Conservation (phyloP, 2,329 filamentous ascomycete genomes). For the Claviceps citrina region DNA sequence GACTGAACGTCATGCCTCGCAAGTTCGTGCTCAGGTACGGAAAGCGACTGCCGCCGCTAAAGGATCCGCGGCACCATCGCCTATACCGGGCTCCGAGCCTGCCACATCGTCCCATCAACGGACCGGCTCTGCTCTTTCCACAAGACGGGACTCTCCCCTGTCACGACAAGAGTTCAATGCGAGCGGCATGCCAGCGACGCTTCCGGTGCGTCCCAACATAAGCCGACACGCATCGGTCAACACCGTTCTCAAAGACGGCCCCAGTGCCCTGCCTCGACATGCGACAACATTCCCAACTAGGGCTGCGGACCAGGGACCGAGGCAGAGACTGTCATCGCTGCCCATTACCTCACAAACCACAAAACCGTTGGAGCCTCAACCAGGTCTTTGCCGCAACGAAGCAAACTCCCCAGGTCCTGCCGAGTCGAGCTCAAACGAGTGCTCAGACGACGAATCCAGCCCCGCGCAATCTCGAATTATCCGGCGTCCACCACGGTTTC, state of each 20-base stretch:
- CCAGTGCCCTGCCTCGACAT: slow-evolving; percentile 14
- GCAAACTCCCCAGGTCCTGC: slow-evolving; percentile 21
- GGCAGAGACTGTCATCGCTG: slow-evolving; percentile 30
- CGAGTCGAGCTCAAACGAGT: slow-evolving; percentile 24
- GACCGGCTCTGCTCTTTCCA: slow-evolving; percentile 38
- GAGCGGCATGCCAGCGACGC: slow-evolving; percentile 28
- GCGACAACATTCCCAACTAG: slow-evolving; percentile 11
- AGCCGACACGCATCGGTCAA: slow-evolving; percentile 34
- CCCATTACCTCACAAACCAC: slow-evolving; percentile 19
- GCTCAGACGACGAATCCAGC: slow-evolving; percentile 34
- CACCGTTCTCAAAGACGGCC: slow-evolving; percentile 25
- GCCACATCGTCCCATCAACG: slow-evolving; percentile 22
- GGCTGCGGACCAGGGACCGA: slow-evolving; percentile 14
- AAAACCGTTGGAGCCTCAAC: slow-evolving; percentile 12
- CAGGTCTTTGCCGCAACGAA: slow-evolving; percentile 10
- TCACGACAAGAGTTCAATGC: slow-evolving; percentile 30
- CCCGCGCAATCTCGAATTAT: slow-evolving; percentile 45
- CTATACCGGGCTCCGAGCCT: slow-evolving; percentile 35
- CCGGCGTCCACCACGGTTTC: slow-evolving; percentile 40
- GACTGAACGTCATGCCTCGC: slow-evolving; percentile 77
- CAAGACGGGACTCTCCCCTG: slow-evolving; percentile 42
- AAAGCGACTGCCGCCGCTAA: slow-evolving; percentile 48
- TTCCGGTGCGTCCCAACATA: slow-evolving; percentile 27
- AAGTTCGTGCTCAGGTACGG: slow-evolving; percentile 80
- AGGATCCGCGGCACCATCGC: slow-evolving; percentile 41